These are phyloP conservation scores for Geranomyces michiganensis DNA, from an alignment of 192 early-diverging fungal species.

Conservation along the genomic window DNA sequence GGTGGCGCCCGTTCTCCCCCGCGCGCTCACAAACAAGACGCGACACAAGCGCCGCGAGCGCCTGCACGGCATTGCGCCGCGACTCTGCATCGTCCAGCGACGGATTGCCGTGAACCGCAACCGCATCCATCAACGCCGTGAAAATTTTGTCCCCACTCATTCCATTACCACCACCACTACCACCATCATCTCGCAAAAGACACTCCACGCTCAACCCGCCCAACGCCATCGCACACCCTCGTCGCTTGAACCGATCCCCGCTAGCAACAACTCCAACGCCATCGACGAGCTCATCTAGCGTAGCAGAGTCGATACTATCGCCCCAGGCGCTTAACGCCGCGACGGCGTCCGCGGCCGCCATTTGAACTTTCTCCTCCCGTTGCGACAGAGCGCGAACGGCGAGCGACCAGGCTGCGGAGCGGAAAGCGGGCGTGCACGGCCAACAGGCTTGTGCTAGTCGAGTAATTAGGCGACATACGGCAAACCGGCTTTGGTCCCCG, in stretches of 20 bases:
- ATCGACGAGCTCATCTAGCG: conserved; percentile 23
- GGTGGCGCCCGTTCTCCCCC: neutral
- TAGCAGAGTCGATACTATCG: too few relatives aligned
- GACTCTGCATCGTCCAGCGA: conserved; percentile 66
- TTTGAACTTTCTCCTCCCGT: conserved; percentile 68
- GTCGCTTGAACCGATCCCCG: conserved; percentile 50
- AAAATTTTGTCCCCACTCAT: too few relatives aligned
- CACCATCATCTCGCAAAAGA: too few relatives aligned
- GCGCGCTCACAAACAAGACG: conserved; percentile 7
- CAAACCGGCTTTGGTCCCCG: conserved; percentile 52
- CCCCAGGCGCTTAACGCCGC: neutral
- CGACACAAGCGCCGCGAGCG: conserved; percentile 43
- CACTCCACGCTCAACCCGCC: conserved; percentile 47
- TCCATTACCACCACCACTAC: too few relatives aligned
- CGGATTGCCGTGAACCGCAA: conserved; percentile 37
- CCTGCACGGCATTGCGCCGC: conserved; percentile 64
- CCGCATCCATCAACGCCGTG: conserved; percentile 17
- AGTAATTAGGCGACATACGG: conserved; percentile 51
- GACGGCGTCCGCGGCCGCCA: conserved; percentile 31
- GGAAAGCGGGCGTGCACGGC: conserved; percentile 18
- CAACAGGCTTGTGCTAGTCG: conserved; percentile 49
- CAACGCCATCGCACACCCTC: conserved; percentile 69
- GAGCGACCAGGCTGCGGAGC: conserved; percentile 51
- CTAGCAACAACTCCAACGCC: conserved; percentile 19
- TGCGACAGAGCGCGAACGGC: conserved; percentile 61